Evolutionary conservation across 2,329 filamentous ascomycete species (phyloP).

Genomic region (Penicillium brevicompactum): DNA sequence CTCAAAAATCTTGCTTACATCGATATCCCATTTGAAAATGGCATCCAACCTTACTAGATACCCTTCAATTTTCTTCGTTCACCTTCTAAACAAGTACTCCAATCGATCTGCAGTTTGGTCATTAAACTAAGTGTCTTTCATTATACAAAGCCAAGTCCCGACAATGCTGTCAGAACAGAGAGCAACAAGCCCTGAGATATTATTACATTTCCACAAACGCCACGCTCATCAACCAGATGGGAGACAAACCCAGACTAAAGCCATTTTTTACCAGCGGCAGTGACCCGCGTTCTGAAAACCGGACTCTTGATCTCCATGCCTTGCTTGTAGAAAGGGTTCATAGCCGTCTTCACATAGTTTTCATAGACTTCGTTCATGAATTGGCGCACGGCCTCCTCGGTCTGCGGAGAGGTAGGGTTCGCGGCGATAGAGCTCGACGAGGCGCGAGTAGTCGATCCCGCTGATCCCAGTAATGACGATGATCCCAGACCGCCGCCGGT

Average conservation of each 20-base stretch:
- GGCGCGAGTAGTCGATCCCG: conserved; percentile 39
- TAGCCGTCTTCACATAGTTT: conserved; percentile 92
- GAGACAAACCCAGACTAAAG: conserved; percentile 53
- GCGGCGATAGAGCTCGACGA: conserved; percentile 72
- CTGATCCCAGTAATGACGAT: conserved; percentile 34
- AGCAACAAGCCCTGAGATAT: neutral
- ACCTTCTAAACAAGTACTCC: neutral
- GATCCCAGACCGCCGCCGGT: conserved; percentile 23
- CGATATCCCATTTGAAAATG: neutral
- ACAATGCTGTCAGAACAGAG: conserved; percentile 4
- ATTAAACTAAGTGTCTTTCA: neutral
- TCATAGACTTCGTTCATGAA: conserved; percentile 97
- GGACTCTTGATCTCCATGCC: conserved; percentile 86
- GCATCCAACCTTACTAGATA: no score
- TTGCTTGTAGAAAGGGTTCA: conserved; percentile 92
- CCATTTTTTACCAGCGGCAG: conserved; percentile 89
- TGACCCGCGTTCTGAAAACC: conserved; percentile 79
- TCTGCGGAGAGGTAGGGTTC: conserved; percentile 85
- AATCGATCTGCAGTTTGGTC: neutral
- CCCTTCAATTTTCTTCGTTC: neutral
- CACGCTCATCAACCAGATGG: conserved; percentile 21
- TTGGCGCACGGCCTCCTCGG: conserved; percentile 91
- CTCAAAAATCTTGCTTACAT: neutral
- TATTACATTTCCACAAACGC: conserved; percentile 22
- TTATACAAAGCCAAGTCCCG: neutral